These are phyloP conservation scores for Dentipellis fragilis DNA, from an alignment of 768 basidiomycete genomes.

Conservation along the genomic window DNA sequence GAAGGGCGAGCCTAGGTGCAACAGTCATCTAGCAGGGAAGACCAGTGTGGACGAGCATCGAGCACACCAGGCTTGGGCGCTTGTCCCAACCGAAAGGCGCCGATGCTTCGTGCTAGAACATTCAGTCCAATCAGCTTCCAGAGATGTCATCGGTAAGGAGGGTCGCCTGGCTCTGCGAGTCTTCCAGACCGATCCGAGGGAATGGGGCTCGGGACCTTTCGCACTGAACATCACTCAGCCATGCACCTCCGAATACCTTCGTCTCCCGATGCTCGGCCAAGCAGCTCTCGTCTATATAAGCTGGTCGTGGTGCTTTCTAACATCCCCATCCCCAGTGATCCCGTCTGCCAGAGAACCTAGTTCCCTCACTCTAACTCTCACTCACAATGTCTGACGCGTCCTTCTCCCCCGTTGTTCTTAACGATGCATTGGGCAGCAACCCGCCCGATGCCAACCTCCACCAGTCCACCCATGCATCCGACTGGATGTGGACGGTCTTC, in stretches of 20 bases:
- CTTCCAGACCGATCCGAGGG: background rate
- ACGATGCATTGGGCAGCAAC: background rate
- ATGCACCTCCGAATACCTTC: background rate
- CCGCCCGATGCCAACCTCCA: constrained; percentile 26
- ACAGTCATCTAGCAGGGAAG: no score
- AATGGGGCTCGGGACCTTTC: background rate
- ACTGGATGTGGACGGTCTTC: constrained; percentile 49
- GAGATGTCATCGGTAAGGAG: no score
- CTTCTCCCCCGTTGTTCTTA: background rate
- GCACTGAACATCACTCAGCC: background rate
- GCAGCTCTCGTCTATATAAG: background rate
- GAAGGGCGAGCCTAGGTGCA: no score
- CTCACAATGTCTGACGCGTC: background rate
- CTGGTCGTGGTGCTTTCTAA: background rate
- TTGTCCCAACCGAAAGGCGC: no score
- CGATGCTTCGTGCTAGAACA: no score
- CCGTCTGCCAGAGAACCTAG: background rate
- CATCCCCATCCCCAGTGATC: background rate
- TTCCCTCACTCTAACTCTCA: background rate
- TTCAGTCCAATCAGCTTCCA: no score
- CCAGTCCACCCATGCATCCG: constrained; percentile 35
- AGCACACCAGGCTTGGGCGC: no score
- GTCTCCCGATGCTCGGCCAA: background rate
- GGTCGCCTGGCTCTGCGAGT: no score
- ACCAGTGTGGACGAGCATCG: no score